Percentiles rank a stretch among this genome's conserved stretches.
phyloP scores from a whole-genome alignment of 129 eudicot species.

The Lonicera japonica region DNA sequence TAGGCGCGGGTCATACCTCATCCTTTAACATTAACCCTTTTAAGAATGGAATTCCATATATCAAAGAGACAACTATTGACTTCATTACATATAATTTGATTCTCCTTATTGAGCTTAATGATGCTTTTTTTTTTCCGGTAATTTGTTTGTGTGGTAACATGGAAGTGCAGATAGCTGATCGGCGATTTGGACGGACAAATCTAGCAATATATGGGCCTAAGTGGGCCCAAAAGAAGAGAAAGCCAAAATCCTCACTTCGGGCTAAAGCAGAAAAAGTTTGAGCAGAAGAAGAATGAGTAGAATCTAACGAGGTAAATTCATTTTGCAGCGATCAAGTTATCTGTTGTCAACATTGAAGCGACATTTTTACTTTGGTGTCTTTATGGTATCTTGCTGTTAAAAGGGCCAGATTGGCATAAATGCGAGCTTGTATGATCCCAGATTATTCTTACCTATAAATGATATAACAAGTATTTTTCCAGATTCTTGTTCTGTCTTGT shows the following conservation, averaged over 20 bases:
- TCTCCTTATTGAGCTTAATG: background rate
- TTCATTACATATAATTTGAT: background rate
- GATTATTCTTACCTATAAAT: too few species aligned
- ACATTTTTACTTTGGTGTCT: constrained; percentile 10
- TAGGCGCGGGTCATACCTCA: too few species aligned
- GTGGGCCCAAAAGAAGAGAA: constrained; percentile 76
- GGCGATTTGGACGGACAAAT: constrained; percentile 88
- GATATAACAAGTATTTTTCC: too few species aligned
- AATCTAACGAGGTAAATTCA: constrained; percentile 3
- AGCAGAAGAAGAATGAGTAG: background rate
- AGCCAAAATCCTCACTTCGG: constrained; percentile 20
- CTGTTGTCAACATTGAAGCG: constrained; percentile 7
- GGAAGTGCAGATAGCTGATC: constrained; percentile 70
- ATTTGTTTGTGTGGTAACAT: constrained; percentile 1
- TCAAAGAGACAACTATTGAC: too few species aligned
- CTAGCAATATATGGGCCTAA: constrained; percentile 89
- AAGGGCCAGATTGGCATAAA: background rate
- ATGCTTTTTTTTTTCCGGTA: constrained; percentile 1
- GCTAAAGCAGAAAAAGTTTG: constrained; percentile 6
- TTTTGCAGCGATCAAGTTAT: constrained; percentile 2
- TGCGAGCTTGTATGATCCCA: constrained; percentile 8
- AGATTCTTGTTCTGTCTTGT: background rate
- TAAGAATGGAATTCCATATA: too few species aligned
- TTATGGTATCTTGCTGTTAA: constrained; percentile 13
- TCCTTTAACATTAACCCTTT: too few species aligned